Conservation (phyloP, 225 moss, liverwort and hornwort genomes). For the Sphagnum tenellum region DNA sequence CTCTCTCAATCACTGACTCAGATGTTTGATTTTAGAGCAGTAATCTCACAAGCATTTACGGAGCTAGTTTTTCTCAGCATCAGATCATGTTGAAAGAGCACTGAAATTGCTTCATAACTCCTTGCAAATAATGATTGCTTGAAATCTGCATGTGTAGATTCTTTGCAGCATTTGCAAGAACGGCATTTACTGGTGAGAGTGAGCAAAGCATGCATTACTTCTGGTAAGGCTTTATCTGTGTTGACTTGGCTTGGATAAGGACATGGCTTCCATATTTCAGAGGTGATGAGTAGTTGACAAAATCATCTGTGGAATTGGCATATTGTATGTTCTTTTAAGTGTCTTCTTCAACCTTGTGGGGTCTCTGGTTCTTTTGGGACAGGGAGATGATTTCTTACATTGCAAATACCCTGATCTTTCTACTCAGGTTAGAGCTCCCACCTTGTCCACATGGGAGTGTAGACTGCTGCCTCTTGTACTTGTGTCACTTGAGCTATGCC, state of each 20-base stretch:
- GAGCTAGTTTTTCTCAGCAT: too few species aligned
- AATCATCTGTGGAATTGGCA: background rate
- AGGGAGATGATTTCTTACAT: slow-evolving; percentile 99
- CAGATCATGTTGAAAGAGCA: too few species aligned
- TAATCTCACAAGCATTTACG: too few species aligned
- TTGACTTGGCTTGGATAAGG: background rate
- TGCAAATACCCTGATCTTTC: slow-evolving; percentile 90
- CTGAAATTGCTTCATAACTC: too few species aligned
- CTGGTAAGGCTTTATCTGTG: slow-evolving; percentile 32
- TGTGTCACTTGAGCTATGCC: background rate
- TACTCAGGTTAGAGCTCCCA: slow-evolving; percentile 52
- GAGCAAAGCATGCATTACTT: slow-evolving; percentile 95
- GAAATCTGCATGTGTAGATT: slow-evolving; percentile 36
- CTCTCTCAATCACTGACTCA: too few species aligned
- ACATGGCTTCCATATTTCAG: background rate
- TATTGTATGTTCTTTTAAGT: too few species aligned
- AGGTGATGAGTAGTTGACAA: background rate
- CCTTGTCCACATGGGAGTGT: too few species aligned
- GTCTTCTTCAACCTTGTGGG: too few species aligned
- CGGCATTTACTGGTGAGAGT: slow-evolving; percentile 95
- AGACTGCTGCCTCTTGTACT: background rate
- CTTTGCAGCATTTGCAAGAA: slow-evolving; percentile 91
- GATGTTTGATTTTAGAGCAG: too few species aligned
- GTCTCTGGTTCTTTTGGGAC: slow-evolving; percentile 8
- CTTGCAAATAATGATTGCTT: too few species aligned